Base-by-base conservation (phyloP, 768 basidiomycete species). In the Suillus subalutaceus region DNA sequence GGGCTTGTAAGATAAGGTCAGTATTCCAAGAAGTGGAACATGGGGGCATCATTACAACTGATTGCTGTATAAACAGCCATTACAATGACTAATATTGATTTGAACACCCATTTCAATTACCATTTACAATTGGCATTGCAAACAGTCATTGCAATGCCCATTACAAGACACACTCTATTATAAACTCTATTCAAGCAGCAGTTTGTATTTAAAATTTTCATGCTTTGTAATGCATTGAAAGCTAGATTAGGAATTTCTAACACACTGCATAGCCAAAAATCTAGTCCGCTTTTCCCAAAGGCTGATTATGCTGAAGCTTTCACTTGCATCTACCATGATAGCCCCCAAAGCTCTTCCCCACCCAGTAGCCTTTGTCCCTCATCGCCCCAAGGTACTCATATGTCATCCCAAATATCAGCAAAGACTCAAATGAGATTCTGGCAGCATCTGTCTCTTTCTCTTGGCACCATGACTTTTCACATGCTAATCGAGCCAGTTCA, bases 181-280 rank as follows among this genome's bases (percentile, higher is more conserved):
- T 50, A 13, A 13, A 50, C 23, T 12, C 12, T 2, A 23, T 50
- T 50, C 48, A 50, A 50, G 48, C 23, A 15, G 48, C 12, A 15
- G 23, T 50, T 50, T 23, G 48, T 50, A 50, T 50, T 50, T 50
- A 23, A 50, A 50, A 5, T 6, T 50, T 50, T 50, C 48, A 50
- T 50, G 48, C 48, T 50, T 26, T 50, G 48, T 50, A 50, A 50
- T 50, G 48, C 48, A 50, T 50, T 50, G 48, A 50, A 50, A 50
- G 48, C 48, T 50, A 23, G 23, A 50, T 50, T 50, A 50, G 48
- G 48, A 50, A 50, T 50, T 50, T 50, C 48, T 23, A 13, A 50
- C 48, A 50, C 41, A 43, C 16, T 43, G 41, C 41, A 43, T 43
- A 43, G 41, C 16, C 16, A 3, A 43, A 43, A 43, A 5, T 43